phyloP scores from a whole-genome alignment of 1,139 yeast species.

The Saccharomycopsis hybrid region DNA sequence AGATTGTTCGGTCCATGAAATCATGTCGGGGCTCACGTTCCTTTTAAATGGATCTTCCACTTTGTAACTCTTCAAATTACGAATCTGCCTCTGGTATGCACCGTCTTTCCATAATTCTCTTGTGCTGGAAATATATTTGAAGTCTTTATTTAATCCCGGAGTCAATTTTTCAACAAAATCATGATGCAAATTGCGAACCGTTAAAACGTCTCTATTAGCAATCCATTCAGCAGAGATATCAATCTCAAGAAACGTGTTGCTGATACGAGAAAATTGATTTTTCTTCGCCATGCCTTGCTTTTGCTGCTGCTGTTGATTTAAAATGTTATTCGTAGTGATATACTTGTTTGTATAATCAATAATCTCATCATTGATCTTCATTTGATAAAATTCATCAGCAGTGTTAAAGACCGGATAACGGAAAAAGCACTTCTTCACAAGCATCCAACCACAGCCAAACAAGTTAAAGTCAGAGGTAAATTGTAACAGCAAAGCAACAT shows the following conservation, averaged over 20 bases:
- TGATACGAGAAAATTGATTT: conserved; percentile 41
- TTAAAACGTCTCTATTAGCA: conserved; percentile 43
- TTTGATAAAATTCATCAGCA: conserved; percentile 11
- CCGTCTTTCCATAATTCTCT: conserved; percentile 59
- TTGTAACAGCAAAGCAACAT: conserved; percentile 70
- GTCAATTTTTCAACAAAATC: conserved; percentile 36
- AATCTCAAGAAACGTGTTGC: conserved; percentile 59
- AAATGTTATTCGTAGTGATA: background rate
- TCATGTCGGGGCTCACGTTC: background rate
- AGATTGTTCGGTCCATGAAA: conserved; percentile 37
- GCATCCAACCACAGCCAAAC: conserved; percentile 78
- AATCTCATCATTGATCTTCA: conserved; percentile 15
- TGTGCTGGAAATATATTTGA: conserved; percentile 49
- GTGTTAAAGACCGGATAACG: conserved; percentile 30
- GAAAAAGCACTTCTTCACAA: conserved; percentile 31
- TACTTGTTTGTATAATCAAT: conserved; percentile 2
- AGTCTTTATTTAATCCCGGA: conserved; percentile 19
- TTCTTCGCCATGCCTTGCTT: background rate
- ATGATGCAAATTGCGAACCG: conserved; percentile 44
- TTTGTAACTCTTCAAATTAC: conserved; percentile 32
- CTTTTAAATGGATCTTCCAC: conserved; percentile 21
- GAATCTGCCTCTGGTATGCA: conserved; percentile 41
- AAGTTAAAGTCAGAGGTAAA: conserved; percentile 78
- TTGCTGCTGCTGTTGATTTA: background rate
- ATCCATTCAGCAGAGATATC: conserved; percentile 60